Percentiles rank a stretch among this genome's conserved stretches.
Conservation (phyloP, 257 asterid species). For the Anisodus acutangulus region DNA sequence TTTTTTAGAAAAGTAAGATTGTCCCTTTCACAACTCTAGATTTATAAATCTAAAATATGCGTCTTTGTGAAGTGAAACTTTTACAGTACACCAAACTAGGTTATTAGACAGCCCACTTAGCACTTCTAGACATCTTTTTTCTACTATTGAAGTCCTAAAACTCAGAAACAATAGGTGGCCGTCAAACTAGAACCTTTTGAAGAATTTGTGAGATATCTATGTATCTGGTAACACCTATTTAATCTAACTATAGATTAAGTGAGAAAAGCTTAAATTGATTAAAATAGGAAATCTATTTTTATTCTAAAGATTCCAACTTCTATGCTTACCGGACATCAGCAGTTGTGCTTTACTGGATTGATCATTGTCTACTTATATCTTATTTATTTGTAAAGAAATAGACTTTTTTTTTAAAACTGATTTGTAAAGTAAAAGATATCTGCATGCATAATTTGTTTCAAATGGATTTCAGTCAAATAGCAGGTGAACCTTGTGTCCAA, state of each 20-base stretch:
- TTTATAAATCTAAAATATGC: not conserved
- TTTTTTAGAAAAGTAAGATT: not conserved
- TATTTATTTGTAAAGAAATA: not conserved
- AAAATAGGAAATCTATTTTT: not conserved
- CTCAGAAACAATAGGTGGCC: no score
- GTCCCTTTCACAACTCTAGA: not conserved
- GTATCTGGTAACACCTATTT: not conserved
- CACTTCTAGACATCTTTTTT: no score
- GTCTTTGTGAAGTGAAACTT: not conserved
- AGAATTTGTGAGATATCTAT: not conserved
- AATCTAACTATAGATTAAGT: not conserved
- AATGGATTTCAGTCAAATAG: not conserved
- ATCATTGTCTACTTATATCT: not conserved
- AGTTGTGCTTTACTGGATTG: not conserved
- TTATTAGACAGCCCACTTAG: not conserved
- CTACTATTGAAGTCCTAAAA: no score
- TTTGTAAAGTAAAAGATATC: not conserved
- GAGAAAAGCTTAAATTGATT: not conserved
- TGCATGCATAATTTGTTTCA: not conserved
- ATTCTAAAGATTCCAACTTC: not conserved
- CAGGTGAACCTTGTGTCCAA: not conserved
- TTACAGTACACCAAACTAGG: constrained; percentile 2
- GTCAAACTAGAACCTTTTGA: not conserved
- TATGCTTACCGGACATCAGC: not conserved
- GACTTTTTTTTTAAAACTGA: no score